A percentile compares a stretch with the other conserved stretches of the same genome.
Conservation (phyloP, 2,329 filamentous ascomycete species). For the Chaetomiaceae sp. region DNA sequence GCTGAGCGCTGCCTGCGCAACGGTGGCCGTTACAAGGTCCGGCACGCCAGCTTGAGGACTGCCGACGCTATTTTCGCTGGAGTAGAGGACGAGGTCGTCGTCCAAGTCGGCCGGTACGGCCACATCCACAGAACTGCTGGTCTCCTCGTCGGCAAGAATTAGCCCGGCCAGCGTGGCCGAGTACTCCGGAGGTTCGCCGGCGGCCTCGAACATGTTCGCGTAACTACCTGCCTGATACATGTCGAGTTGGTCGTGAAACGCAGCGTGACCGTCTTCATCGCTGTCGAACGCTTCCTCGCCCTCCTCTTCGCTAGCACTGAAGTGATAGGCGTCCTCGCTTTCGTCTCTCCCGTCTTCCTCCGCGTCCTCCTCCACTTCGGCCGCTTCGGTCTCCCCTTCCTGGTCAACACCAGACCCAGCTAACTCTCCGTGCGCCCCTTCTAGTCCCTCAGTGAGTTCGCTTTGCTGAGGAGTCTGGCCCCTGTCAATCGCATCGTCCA, state of each 20-base stretch:
- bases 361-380: background rate
- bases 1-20: background rate
- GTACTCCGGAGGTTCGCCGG: slow-evolving; percentile 16
- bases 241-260: background rate
- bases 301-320: no score
- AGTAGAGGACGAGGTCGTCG: slow-evolving; percentile 3
- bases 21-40: background rate
- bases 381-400: slow-evolving; percentile 1
- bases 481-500: slow-evolving; percentile 11
- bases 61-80: background rate
- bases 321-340: slow-evolving; percentile 2
- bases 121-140: slow-evolving; percentile 22
- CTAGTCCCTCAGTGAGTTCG: no score
- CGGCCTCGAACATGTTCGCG: slow-evolving; percentile 23
- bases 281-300: no score
- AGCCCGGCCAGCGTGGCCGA: background rate
- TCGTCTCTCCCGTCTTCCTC: slow-evolving; percentile 10
- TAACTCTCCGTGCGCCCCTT: no score
- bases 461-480: no score
- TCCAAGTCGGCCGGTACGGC: slow-evolving; percentile 10
- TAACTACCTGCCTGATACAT: no score
- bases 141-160: slow-evolving; percentile 11
- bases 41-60: background rate
- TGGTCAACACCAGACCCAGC: background rate
- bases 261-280: background rate